phyloP scores from a whole-genome alignment of 805 yeast species.

The Sungouiozyma intestinalis region DNA sequence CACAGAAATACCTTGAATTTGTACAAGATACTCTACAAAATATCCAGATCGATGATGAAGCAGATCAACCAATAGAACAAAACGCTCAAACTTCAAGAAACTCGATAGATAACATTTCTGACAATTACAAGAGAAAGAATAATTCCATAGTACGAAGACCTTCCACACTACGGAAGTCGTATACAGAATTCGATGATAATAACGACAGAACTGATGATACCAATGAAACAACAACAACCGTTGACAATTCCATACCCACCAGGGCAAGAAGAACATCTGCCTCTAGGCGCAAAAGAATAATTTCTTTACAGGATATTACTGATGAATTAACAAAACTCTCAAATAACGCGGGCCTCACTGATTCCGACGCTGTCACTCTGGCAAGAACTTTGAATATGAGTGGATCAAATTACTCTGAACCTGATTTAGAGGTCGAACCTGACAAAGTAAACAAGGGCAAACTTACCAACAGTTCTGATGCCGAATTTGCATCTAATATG shows the following conservation, averaged over 20 bases:
- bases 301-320: conserved; percentile 63
- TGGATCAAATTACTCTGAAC: conserved; percentile 37
- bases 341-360: conserved; percentile 65
- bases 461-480: background rate
- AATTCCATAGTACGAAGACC: conserved; percentile 26
- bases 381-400: conserved; percentile 72
- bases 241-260: background rate
- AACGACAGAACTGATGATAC: conserved; percentile 25
- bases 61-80: background rate
- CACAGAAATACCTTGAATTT: conserved; percentile 68
- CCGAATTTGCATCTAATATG: conserved; percentile 25
- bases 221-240: conserved; percentile 11
- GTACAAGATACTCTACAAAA: conserved; percentile 37
- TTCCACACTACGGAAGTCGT: conserved; percentile 26
- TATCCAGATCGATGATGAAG: conserved; percentile 12
- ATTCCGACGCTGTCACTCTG: conserved; percentile 71
- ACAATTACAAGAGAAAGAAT: conserved; percentile 4
- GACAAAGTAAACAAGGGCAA: background rate
- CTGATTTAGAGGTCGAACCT: conserved; percentile 1
- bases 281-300: conserved; percentile 15
- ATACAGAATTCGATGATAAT: conserved; percentile 23
- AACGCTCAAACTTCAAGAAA: conserved; percentile 11
- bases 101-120: background rate
- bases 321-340: conserved; percentile 66
- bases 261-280: background rate